Evolutionary conservation across 345 rosid species (phyloP).

Genomic region (Melaleuca alternifolia): DNA sequence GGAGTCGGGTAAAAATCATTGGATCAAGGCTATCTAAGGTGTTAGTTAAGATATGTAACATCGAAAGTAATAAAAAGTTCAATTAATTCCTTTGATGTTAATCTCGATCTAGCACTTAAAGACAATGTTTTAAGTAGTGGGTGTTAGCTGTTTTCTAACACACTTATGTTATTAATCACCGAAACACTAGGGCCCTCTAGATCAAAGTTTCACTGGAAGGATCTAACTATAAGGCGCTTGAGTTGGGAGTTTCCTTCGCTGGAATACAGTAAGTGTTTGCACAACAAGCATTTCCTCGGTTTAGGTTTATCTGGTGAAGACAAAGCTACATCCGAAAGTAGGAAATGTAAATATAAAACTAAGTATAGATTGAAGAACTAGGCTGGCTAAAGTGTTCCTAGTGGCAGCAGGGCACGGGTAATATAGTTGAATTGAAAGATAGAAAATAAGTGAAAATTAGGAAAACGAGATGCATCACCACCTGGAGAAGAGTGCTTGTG

Average conservation of each 20-base stretch:
- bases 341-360: neutral
- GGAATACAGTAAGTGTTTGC: neutral
- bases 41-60: neutral
- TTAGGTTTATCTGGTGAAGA: neutral
- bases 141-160: neutral
- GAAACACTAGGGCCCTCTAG: neutral
- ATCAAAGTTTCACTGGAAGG: neutral
- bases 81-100: neutral
- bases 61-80: neutral
- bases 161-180: neutral
- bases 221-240: neutral
- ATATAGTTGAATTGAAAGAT: neutral
- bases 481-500: slow-evolving; percentile 2
- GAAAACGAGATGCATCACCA: neutral
- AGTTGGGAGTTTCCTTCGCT: neutral
- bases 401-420: neutral
- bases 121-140: neutral
- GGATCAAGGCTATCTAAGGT: neutral
- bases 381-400: neutral
- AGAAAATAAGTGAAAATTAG: neutral
- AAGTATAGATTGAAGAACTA: neutral
- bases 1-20: neutral
- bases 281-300: neutral
- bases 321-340: neutral
- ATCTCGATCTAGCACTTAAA: neutral